Evolutionary conservation across 163 green algal species (phyloP).

Genomic region (Coccomyxa subellipsoidea): DNA sequence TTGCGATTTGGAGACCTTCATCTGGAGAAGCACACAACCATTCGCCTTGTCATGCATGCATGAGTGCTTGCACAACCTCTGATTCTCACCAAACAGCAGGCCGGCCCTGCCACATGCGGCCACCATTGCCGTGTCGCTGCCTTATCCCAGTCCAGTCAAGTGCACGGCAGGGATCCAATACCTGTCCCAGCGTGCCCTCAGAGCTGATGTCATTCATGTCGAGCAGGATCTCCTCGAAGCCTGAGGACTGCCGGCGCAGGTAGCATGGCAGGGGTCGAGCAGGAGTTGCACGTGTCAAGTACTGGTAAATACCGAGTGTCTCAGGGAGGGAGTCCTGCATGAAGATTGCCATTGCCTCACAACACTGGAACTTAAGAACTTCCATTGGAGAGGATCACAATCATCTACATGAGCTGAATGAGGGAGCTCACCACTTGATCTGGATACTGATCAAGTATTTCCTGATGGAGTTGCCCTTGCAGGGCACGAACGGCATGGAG

Average conservation of each 20-base stretch:
- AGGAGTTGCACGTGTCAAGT: not conserved
- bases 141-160: not conserved
- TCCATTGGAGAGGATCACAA: not conserved
- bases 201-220: not conserved
- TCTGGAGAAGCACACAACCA: not conserved
- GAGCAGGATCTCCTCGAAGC: not conserved
- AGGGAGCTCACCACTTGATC: not conserved
- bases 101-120: not conserved
- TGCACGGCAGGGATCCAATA: not conserved
- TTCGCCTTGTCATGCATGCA: not conserved
- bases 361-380: too few species aligned
- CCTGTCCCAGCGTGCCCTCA: not conserved
- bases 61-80: not conserved
- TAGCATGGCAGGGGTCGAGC: not conserved
- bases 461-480: not conserved
- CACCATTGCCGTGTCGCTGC: too few species aligned
- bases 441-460: not conserved
- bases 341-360: too few species aligned
- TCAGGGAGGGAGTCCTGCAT: not conserved
- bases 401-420: not conserved
- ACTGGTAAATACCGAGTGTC: not conserved
- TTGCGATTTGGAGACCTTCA: not conserved
- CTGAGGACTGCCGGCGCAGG: not conserved
- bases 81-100: not conserved
- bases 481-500: not conserved